These are phyloP conservation scores for Solanum neorickii DNA, from an alignment of 257 asterid genomes.

Conservation along the genomic window DNA sequence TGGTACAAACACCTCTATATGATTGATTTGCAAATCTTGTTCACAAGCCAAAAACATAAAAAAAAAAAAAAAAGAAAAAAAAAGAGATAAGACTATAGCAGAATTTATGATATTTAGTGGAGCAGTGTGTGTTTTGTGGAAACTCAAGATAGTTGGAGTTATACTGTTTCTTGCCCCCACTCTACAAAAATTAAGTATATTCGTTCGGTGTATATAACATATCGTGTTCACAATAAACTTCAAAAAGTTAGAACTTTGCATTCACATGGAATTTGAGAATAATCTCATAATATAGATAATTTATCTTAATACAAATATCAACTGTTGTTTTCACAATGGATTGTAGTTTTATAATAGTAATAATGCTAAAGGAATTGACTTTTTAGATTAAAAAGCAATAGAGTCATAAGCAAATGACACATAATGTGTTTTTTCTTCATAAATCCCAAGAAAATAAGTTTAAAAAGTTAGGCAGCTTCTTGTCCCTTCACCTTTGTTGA, in stretches of 20 bases:
- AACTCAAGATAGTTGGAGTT: not conserved
- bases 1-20: not conserved
- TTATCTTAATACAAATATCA: not conserved
- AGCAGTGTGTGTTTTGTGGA: not conserved
- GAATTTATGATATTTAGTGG: not conserved
- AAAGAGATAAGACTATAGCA: not conserved
- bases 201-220: not conserved
- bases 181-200: not conserved
- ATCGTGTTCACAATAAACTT: too few species aligned
- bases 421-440: not conserved
- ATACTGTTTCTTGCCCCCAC: not conserved
- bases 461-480: not conserved
- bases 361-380: not conserved
- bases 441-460: not conserved
- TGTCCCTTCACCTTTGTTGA: not conserved
- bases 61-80: too few species aligned
- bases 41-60: not conserved
- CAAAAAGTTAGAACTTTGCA: not conserved
- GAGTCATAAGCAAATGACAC: not conserved
- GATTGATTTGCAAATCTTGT: not conserved
- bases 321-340: accelerated
- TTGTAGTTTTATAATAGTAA: not conserved
- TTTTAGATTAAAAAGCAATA: not conserved
- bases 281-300: not conserved
- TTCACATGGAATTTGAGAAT: not conserved